Conservation (phyloP, 306 rosid species). For the Lathyrus tuberosus region DNA sequence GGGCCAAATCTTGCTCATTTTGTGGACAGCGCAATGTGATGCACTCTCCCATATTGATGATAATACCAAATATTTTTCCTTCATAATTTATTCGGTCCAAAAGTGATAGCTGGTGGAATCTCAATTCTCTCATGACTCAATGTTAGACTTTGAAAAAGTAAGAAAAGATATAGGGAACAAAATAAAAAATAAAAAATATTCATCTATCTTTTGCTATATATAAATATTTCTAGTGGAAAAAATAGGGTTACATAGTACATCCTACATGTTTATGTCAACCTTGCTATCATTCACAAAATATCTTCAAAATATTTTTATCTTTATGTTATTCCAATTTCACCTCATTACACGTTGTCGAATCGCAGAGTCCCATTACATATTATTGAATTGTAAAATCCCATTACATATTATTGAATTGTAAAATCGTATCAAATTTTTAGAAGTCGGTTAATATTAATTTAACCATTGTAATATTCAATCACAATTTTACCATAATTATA, state of each 20-base stretch:
- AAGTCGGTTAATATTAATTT: too few species aligned
- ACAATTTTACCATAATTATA: too few species aligned
- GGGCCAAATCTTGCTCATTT: slow-evolving; percentile 58
- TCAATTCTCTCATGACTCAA: slow-evolving; percentile 53
- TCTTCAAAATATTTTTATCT: slow-evolving; percentile 31
- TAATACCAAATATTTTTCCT: slow-evolving; percentile 45
- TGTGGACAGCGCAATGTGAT: slow-evolving; percentile 57
- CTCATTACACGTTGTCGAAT: slow-evolving; percentile 5
- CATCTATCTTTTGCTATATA: slow-evolving; percentile 9
- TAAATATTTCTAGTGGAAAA: slow-evolving; percentile 17
- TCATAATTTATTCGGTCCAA: slow-evolving; percentile 46
- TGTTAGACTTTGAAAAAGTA: slow-evolving; percentile 48
- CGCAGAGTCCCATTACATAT: too few species aligned
- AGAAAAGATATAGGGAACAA: background rate
- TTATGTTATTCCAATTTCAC: slow-evolving; percentile 40
- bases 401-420: too few species aligned
- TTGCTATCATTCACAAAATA: slow-evolving; percentile 40
- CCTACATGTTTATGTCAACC: slow-evolving; percentile 45
- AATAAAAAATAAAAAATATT: background rate
- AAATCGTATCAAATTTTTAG: too few species aligned
- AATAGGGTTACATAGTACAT: slow-evolving; percentile 45
- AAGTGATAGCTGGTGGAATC: slow-evolving; percentile 55
- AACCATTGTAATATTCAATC: too few species aligned
- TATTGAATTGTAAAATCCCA: too few species aligned
- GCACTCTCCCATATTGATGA: slow-evolving; percentile 55